Evolutionary conservation across 108 stramenopile genomes (phyloP).

Genomic region (Nitzschia inconspicua): DNA sequence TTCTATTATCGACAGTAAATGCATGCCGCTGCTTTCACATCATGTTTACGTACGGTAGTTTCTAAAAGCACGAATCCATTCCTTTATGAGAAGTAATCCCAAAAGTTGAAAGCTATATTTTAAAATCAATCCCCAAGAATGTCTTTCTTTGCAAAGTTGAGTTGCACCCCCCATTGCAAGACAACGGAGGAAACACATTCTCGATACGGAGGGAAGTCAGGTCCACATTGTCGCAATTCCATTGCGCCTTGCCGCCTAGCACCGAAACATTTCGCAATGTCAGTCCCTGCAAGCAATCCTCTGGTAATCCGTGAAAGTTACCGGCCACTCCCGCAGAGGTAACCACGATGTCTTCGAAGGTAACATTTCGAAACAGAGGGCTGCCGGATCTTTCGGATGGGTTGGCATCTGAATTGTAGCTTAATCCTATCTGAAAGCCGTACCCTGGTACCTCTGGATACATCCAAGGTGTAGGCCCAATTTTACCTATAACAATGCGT

Average conservation of each 20-base stretch:
- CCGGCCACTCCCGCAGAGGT: constrained; percentile 5
- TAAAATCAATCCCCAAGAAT: no score
- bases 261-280: not conserved
- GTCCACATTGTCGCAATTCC: not conserved
- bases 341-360: not conserved
- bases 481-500: not conserved
- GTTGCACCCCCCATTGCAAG: constrained; percentile 2
- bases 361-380: constrained; percentile 5
- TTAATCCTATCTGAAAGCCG: not conserved
- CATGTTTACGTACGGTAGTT: no score
- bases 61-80: no score
- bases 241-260: not conserved
- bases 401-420: not conserved
- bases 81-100: no score
- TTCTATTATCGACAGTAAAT: no score
- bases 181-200: not conserved
- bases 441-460: not conserved
- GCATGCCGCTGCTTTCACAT: no score
- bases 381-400: not conserved
- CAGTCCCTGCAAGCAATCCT: constrained; percentile 7
- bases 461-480: constrained; percentile 10
- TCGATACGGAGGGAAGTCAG: not conserved
- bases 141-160: no score
- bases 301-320: not conserved
- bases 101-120: no score